Base-by-base conservation (phyloP, 2,329 filamentous ascomycete genomes). In the Pyrenophora tritici-repentis region DNA sequence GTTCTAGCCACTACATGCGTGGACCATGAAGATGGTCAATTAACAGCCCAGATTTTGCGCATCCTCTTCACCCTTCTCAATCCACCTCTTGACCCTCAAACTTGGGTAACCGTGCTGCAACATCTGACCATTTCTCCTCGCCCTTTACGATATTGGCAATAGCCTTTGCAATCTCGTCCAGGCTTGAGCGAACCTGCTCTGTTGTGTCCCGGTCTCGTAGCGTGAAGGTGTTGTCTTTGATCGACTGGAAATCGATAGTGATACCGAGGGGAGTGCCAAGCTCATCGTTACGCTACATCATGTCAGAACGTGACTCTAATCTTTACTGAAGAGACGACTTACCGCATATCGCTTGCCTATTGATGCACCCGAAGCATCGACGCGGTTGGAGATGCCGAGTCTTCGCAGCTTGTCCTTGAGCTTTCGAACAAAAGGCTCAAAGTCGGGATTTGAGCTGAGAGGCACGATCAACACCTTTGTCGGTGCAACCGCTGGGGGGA, bases 381-480 rank as follows among this genome's bases (percentile, higher is more conserved):
- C 84, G 55, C 90, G 87, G 79, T 85, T 95, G 36, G 91, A 91
- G 47, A 97, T 81, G 50, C 88, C 89, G 46, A 88, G 76, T 42
- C 84, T 83, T 65, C 91, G 88, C 51, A 97, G 85, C 69, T 86
- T 87, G 67, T 87, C 81, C 49, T 89, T 90, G 58, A 97, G 78
- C 63, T 84, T 81, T 66, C 84, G 82, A 47, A 92, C 80, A 39
- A 89, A 81, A n/a, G 91, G 89, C 63, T 83, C 84, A 81, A 97
- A 96, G 61, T 88, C 85, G 42, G 85, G 76, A 72, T 96, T 89
- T 66, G 83, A 85, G 47, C 91, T 96, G 36, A 97, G 83, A 31
- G 93, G 93, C 18, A 96, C 90, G 52, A 99, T 86, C 49, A 97
- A 84, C 43, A 97, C 91, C 81, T 97, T 97, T 59, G 90, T 96